Percentiles rank a stretch among this genome's conserved stretches.
Evolutionary conservation across 2,329 filamentous ascomycete species (phyloP).

Genomic region (Shiraia bambusicola): DNA sequence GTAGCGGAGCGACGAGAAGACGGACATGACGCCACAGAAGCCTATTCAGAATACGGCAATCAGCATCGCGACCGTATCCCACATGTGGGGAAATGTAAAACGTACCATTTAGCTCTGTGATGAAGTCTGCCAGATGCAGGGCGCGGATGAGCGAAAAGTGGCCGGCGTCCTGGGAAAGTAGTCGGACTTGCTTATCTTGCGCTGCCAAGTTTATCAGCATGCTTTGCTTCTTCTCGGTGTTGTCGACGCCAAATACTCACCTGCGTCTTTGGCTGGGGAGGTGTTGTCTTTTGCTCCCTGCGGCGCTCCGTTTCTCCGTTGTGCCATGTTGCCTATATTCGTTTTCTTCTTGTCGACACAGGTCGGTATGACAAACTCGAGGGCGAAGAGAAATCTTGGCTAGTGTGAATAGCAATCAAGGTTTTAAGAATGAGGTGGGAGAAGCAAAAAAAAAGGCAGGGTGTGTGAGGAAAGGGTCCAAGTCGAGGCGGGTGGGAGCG

Average conservation of each 20-base stretch:
- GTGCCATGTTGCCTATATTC: constrained; percentile 55
- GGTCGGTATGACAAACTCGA: background rate
- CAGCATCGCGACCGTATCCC: background rate
- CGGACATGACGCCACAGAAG: constrained; percentile 89
- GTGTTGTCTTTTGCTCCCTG: constrained; percentile 50
- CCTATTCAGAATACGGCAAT: constrained; percentile 48
- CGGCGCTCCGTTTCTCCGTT: constrained; percentile 58
- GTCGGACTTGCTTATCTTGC: constrained; percentile 73
- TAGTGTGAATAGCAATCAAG: background rate
- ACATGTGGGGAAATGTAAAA: background rate
- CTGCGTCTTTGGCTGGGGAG: constrained; percentile 44
- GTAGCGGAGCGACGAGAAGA: constrained; percentile 94
- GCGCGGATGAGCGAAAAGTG: constrained; percentile 65
- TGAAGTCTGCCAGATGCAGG: constrained; percentile 78
- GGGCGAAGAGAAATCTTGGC: constrained; percentile 6
- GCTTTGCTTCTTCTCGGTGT: background rate
- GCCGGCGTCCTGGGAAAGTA: constrained; percentile 68
- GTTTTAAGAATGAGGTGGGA: constrained; percentile 1
- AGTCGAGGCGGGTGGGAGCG: background rate
- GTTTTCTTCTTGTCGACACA: background rate
- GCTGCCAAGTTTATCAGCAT: constrained; percentile 46
- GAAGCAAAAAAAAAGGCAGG: background rate
- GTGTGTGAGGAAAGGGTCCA: constrained; percentile 1
- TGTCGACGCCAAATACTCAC: constrained; percentile 36
- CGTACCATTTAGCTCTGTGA: constrained; percentile 75